These are phyloP conservation scores for Pachyrhizus erosus DNA, from an alignment of 306 rosid genomes.

Conservation along the genomic window DNA sequence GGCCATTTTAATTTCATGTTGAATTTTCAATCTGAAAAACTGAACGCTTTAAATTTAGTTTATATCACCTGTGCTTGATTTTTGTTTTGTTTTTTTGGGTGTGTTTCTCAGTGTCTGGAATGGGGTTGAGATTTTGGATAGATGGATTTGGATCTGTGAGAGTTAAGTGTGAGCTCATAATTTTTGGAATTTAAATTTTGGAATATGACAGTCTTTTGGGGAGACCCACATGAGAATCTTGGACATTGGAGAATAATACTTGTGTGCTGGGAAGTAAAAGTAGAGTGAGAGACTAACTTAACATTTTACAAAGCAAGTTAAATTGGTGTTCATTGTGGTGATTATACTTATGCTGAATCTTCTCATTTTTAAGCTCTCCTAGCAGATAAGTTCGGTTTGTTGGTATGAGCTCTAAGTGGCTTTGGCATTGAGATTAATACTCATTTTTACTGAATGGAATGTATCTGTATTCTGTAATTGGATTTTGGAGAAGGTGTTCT, in stretches of 20 bases:
- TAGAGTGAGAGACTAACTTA: conserved; percentile 29
- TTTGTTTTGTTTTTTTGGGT: background rate
- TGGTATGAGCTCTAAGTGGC: background rate
- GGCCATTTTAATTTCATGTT: background rate
- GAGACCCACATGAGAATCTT: conserved; percentile 31
- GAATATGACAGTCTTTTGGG: conserved; percentile 13
- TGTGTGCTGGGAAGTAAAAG: conserved; percentile 44
- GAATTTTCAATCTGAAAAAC: background rate
- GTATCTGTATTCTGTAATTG: conserved; percentile 13
- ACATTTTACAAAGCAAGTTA: conserved; percentile 27
- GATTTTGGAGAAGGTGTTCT: background rate
- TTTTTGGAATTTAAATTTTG: conserved; percentile 12
- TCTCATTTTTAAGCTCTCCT: background rate
- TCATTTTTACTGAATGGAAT: conserved; percentile 13
- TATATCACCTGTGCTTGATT: background rate
- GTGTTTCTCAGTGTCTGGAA: conserved; percentile 11
- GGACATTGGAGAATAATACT: conserved; percentile 23
- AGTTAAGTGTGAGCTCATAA: conserved; percentile 24
- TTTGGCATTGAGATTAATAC: conserved; percentile 5
- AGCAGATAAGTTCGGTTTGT: background rate
- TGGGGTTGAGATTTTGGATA: conserved; percentile 27
- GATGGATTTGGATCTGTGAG: conserved; percentile 40
- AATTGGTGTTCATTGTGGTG: background rate
- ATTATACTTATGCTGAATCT: conserved; percentile 17
- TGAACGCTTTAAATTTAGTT: background rate